phyloP scores from a whole-genome alignment of 169 alveolate species.

The Besnoitia besnoiti region DNA sequence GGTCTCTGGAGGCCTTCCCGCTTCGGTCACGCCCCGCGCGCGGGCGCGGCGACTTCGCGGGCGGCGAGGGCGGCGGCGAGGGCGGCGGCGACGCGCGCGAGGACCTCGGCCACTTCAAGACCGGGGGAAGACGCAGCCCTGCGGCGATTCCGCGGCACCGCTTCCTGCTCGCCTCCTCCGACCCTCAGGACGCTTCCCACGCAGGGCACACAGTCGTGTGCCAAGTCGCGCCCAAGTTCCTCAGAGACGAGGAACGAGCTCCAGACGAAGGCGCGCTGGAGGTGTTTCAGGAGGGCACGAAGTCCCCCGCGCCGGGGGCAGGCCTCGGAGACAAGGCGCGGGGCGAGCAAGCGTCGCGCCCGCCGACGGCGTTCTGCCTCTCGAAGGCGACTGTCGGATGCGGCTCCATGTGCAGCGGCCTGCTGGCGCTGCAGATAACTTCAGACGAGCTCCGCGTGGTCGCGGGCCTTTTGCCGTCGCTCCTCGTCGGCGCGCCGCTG shows the following conservation, averaged over 20 bases:
- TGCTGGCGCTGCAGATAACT: constrained; percentile 46
- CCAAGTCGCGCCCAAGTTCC: neutral
- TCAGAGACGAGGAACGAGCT: constrained; percentile 6
- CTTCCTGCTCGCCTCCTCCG: neutral
- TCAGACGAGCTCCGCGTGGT: constrained; percentile 57
- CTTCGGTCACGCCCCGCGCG: neutral
- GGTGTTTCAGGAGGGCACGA: neutral
- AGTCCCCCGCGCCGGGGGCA: neutral
- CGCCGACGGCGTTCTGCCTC: neutral
- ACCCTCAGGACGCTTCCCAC: neutral
- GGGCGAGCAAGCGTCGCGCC: too few relatives aligned
- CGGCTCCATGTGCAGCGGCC: constrained; percentile 41
- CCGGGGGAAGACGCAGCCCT: neutral
- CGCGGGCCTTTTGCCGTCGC: constrained; percentile 33
- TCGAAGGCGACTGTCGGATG: constrained; percentile 16
- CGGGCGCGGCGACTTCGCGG: neutral
- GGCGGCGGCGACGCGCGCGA: neutral
- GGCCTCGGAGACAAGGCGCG: neutral
- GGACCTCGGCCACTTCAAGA: neutral
- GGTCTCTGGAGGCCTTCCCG: neutral
- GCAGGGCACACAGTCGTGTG: neutral
- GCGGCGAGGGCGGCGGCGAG: neutral
- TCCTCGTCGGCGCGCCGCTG: constrained; percentile 1
- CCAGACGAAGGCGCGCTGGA: neutral
- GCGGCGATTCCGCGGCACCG: neutral